Percentiles rank a stretch among this genome's conserved stretches.
Evolutionary conservation across 176 grass and related monocot species (phyloP).

Genomic region (Oropetium thomaeum): DNA sequence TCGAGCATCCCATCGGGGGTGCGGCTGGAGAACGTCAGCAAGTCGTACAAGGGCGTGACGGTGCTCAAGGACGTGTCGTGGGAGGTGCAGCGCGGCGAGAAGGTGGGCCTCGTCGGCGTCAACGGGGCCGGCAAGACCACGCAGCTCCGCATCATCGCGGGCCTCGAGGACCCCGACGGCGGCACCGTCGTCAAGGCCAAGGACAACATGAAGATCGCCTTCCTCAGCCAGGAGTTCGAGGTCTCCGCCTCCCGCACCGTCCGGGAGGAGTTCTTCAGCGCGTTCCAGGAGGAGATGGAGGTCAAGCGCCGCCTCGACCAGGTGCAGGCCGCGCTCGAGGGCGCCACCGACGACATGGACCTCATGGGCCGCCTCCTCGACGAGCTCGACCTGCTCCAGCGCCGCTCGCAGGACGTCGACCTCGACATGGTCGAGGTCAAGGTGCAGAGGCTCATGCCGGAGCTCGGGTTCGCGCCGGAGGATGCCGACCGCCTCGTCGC

Average conservation of each 20-base stretch:
- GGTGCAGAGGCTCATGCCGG: constrained; percentile 93
- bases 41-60: constrained; percentile 77
- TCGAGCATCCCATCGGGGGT: constrained; percentile 87
- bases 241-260: constrained; percentile 71
- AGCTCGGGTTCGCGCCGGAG: constrained; percentile 76
- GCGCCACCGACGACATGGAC: constrained; percentile 64
- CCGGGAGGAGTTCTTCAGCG: constrained; percentile 69
- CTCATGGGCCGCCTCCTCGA: constrained; percentile 85
- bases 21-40: constrained; percentile 74
- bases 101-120: constrained; percentile 90
- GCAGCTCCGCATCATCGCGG: constrained; percentile 76
- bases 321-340: constrained; percentile 72
- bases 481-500: constrained; percentile 79
- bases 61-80: constrained; percentile 83
- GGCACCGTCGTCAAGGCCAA: constrained; percentile 79
- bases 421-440: constrained; percentile 75
- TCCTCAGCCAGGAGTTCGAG: constrained; percentile 93
- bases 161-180: constrained; percentile 71
- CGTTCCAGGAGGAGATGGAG: constrained; percentile 90
- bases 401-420: constrained; percentile 66
- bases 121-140: constrained; percentile 96
- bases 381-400: constrained; percentile 89
- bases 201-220: constrained; percentile 80
- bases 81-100: constrained; percentile 96
- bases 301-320: constrained; percentile 68